Evolutionary conservation across 2,329 filamentous ascomycete species (phyloP).

Genomic region (Monosporascus sp.): DNA sequence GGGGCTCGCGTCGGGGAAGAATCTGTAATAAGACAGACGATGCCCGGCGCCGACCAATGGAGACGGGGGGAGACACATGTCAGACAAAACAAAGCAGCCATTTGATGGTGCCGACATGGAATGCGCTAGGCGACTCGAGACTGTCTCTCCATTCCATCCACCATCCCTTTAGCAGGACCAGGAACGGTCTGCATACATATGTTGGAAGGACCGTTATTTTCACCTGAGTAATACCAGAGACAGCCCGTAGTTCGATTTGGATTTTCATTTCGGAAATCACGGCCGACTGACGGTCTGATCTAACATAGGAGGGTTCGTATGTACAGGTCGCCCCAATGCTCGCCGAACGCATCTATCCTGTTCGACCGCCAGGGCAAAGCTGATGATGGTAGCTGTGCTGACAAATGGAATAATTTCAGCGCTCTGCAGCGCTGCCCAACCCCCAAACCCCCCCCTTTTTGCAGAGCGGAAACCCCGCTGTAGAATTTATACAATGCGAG

Average conservation of each 20-base stretch:
- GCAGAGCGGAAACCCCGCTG: neutral
- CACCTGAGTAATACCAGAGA: neutral
- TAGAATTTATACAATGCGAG: neutral
- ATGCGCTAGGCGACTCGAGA: conserved; percentile 11
- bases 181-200: conserved; percentile 3
- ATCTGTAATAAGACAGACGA: conserved; percentile 27
- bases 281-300: conserved; percentile 9
- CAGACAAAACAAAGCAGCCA: conserved; percentile 19
- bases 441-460: neutral
- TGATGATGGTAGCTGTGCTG: conserved; percentile 5
- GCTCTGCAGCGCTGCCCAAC: neutral
- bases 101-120: conserved; percentile 17
- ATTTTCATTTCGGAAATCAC: conserved; percentile 19
- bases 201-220: conserved; percentile 11
- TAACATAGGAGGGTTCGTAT: conserved; percentile 17
- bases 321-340: conserved; percentile 19
- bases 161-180: conserved; percentile 2
- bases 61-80: conserved; percentile 5
- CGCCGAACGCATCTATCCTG: conserved; percentile 10
- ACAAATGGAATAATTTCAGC: neutral
- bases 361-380: conserved; percentile 9
- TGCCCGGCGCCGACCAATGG: conserved; percentile 18
- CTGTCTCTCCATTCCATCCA: conserved; percentile 6
- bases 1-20: conserved; percentile 12
- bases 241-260: conserved; percentile 15